Conservation (phyloP, 805 yeast genomes). For the Wickerhamiella kurtzmanii region DNA sequence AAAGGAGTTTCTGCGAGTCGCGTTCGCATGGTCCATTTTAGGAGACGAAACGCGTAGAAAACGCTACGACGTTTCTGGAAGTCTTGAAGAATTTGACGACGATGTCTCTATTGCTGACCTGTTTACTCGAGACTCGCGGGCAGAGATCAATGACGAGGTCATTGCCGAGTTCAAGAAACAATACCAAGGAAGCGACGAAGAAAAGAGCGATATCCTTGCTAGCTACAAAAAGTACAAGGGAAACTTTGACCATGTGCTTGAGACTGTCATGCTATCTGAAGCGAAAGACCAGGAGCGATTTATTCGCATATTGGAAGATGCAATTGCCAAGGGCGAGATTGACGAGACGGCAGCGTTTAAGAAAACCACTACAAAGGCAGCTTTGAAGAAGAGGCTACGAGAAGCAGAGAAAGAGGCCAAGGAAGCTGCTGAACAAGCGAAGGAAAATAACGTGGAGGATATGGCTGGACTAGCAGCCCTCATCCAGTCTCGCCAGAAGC, state of each 20-base stretch:
- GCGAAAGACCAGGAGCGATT: conserved; percentile 50
- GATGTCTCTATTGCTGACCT: conserved; percentile 26
- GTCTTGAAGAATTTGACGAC: conserved; percentile 32
- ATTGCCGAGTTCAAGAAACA: conserved; percentile 54
- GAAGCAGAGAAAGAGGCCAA: conserved; percentile 29
- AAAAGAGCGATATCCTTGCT: conserved; percentile 43
- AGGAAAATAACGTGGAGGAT: conserved; percentile 27
- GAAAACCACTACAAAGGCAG: conserved; percentile 33
- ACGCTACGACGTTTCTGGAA: conserved; percentile 60
- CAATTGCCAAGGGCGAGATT: conserved; percentile 30
- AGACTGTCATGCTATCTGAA: conserved; percentile 65
- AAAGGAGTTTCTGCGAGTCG: conserved; percentile 48
- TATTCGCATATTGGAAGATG: conserved; percentile 35
- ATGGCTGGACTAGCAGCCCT: conserved; percentile 28
- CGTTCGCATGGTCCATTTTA: conserved; percentile 60
- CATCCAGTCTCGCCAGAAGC: conserved; percentile 23
- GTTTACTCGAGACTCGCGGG: conserved; percentile 25
- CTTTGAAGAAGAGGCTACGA: conserved; percentile 35
- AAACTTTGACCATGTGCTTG: conserved; percentile 56
- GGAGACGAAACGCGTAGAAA: conserved; percentile 43
- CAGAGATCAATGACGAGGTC: conserved; percentile 28
- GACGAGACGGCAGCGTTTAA: conserved; percentile 35
- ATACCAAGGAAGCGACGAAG: conserved; percentile 40
- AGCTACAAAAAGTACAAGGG: conserved; percentile 49
- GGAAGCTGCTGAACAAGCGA: conserved; percentile 45